Evolutionary conservation across 768 basidiomycete genomes (phyloP).

Genomic region (Cyclocybe aegerita): DNA sequence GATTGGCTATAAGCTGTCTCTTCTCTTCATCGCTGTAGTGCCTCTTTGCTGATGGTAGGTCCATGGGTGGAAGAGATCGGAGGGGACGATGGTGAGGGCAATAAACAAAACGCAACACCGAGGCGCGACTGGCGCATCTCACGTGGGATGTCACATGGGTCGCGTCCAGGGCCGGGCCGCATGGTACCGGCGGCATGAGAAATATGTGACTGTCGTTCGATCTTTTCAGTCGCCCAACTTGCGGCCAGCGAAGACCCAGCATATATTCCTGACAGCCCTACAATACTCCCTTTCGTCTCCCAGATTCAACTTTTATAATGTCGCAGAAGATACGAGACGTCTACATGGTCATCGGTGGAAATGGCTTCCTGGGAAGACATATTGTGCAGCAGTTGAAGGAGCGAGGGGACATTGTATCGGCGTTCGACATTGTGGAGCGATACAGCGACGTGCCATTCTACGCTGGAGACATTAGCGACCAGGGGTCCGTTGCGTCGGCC

Average conservation of each 20-base stretch:
- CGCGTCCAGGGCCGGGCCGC: conserved; percentile 22
- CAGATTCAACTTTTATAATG: conserved; percentile 13
- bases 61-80: conserved; percentile 21
- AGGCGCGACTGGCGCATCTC: conserved; percentile 14
- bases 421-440: conserved; percentile 91
- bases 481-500: conserved; percentile 69
- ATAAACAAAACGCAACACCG: neutral
- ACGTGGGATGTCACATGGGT: conserved; percentile 35
- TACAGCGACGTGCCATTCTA: conserved; percentile 87
- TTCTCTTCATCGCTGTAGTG: conserved; percentile 67
- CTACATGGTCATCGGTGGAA: conserved; percentile 93
- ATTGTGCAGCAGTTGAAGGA: conserved; percentile 85
- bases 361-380: conserved; percentile 88
- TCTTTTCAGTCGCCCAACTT: conserved; percentile 12
- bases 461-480: conserved; percentile 84
- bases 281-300: neutral
- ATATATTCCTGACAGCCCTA: neutral
- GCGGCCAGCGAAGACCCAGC: neutral
- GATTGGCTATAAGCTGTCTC: conserved; percentile 69
- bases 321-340: conserved; percentile 50
- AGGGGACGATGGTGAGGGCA: neutral
- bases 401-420: conserved; percentile 77
- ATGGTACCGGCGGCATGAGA: conserved; percentile 1
- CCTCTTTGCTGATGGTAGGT: conserved; percentile 27
- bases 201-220: conserved; percentile 24